A percentile compares a stretch with the other conserved stretches of the same genome.
These are phyloP conservation scores for Sphagnum contortum DNA, from an alignment of 225 moss, liverwort and hornwort genomes.

Conservation along the genomic window DNA sequence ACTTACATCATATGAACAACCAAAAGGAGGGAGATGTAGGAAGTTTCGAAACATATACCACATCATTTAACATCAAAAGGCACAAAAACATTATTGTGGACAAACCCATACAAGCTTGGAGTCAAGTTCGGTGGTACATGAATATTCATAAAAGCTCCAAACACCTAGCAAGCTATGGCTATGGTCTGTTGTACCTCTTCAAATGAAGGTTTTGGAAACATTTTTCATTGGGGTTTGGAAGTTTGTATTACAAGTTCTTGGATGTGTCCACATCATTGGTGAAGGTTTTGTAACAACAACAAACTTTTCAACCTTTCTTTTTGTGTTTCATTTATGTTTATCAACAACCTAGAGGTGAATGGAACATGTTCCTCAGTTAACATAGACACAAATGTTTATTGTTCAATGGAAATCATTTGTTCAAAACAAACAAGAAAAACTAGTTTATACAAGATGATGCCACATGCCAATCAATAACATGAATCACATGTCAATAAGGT, in stretches of 20 bases:
- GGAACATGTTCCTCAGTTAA: constrained; percentile 73
- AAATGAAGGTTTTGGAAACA: constrained; percentile 47
- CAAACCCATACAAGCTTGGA: constrained; percentile 44
- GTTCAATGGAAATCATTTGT: too few species aligned
- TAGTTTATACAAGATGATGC: too few species aligned
- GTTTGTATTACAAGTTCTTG: constrained; percentile 90
- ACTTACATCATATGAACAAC: too few species aligned
- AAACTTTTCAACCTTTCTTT: constrained; percentile 67
- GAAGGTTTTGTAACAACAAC: constrained; percentile 56
- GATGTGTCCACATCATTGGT: constrained; percentile 64
- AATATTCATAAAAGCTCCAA: constrained; percentile 79
- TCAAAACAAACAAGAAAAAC: too few species aligned
- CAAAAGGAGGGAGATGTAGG: too few species aligned
- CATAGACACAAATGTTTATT: too few species aligned
- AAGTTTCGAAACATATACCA: too few species aligned
- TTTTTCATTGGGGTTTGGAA: constrained; percentile 81
- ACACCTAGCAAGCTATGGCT: constrained; percentile 75
- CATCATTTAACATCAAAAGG: too few species aligned
- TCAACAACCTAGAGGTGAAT: constrained; percentile 75
- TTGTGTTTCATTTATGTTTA: constrained; percentile 81
- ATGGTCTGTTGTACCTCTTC: constrained; percentile 74
- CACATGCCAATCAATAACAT: too few species aligned
- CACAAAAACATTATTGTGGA: too few species aligned
- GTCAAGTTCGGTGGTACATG: constrained; percentile 94
- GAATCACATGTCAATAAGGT: too few species aligned